Evolutionary conservation across 345 rosid species (phyloP), one percentile per base, ranked within the genome.

Genomic region (Lenwebbia sp.): DNA sequence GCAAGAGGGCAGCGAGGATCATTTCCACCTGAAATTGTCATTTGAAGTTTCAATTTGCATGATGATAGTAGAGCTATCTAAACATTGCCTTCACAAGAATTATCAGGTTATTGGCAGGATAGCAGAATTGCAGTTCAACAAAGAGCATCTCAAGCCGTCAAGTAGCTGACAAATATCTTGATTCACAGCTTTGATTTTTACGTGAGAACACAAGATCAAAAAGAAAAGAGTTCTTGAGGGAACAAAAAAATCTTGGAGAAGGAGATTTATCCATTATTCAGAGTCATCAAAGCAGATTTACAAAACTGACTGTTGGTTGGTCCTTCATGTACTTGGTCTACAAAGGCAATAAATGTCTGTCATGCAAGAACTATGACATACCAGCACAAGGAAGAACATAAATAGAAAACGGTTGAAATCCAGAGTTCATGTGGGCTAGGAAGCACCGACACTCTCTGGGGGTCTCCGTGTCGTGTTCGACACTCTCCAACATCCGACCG

Each of bases 1-100:
- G 82, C 96, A 58, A 93, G 85, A 9, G 99, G 98, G 91, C 96
- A 94, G 25, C 96, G 98, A 54, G 93, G 98, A 90, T 97, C 99
- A 41, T 92, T 90, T 25, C 90, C 95, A 49, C 98, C 99, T 96
- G 82, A 22, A 86, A 51, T 86, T 84, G 81, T n/a, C 76, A 83
- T 37, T 28, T 83, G 13, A 83, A 33, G 23, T 15, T 30, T 65
- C 76, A 84, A 37, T 56, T 84, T 33, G 76, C 52, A 57, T 57
- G 56, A 86, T 47, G 21, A 44, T 58, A 74, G 30, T n/a, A 51
- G 30, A 55, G 28, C 65, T 6, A 41, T 33, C 30, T 8, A 47
- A n/a, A 65, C 22, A 55, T 40, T 26, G n/a, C 33, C n/a, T 25
- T 55, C 62, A 13, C 47, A 37, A 33, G 84, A 53, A 55, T 26